Evolutionary conservation across 768 basidiomycete genomes (phyloP).

Genomic region (Tricholomella constricta): DNA sequence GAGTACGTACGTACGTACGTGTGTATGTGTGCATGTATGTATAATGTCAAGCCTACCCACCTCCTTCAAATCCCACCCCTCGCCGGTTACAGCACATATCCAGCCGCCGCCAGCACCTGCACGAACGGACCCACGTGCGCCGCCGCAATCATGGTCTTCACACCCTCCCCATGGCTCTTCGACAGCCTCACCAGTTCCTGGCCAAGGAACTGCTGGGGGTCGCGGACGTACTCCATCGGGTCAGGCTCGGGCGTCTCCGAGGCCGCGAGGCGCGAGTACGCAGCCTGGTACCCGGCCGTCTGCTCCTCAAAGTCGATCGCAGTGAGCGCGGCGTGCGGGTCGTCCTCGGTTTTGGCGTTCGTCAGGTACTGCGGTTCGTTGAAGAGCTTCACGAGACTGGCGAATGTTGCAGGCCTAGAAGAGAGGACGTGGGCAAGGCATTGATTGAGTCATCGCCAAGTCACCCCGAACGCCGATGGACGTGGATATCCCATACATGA

Average conservation of each 20-base stretch:
- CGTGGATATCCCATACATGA: neutral
- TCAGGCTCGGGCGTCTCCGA: conserved; percentile 62
- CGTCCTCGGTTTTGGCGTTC: conserved; percentile 40
- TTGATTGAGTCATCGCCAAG: too few species aligned
- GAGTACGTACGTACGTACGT: too few species aligned
- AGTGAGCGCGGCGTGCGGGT: conserved; percentile 59
- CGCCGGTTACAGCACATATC: conserved; percentile 22
- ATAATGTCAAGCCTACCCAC: conserved; percentile 1
- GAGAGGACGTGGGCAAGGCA: too few species aligned
- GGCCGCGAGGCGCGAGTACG: conserved; percentile 89
- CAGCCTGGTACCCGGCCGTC: conserved; percentile 88
- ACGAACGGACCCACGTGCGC: conserved; percentile 34
- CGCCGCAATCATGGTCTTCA: conserved; percentile 38
- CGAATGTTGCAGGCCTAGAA: conserved; percentile 68
- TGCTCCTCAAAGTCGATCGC: conserved; percentile 91
- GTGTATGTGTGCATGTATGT: neutral
- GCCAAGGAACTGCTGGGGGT: conserved; percentile 57
- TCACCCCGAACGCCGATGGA: neutral
- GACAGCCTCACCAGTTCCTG: conserved; percentile 43
- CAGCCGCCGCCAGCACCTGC: conserved; percentile 24
- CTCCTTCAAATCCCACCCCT: neutral
- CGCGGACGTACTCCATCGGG: conserved; percentile 59
- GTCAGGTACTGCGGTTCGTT: conserved; percentile 73
- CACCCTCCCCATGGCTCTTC: conserved; percentile 35
- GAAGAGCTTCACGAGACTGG: conserved; percentile 75